These are phyloP conservation scores for Didymella lethalis DNA, from an alignment of 2,329 filamentous ascomycete genomes.

Conservation along the genomic window DNA sequence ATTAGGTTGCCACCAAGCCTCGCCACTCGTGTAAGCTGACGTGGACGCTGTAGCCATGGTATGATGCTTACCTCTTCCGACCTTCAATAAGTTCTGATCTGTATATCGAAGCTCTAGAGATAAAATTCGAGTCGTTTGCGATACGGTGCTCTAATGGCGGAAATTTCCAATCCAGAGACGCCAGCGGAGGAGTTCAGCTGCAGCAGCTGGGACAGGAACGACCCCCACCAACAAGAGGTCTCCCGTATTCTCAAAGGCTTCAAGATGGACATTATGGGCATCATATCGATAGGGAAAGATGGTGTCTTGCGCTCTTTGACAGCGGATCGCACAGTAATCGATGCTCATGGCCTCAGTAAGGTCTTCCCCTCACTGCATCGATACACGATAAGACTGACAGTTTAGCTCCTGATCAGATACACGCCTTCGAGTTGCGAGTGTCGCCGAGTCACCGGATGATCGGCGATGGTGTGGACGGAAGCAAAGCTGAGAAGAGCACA, in stretches of 20 bases:
- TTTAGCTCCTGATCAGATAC: not conserved
- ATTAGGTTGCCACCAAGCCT: not conserved
- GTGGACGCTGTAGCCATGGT: not conserved
- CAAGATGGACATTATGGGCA: not conserved
- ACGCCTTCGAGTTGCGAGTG: not conserved
- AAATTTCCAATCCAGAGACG: too few relatives aligned
- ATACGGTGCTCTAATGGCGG: not conserved
- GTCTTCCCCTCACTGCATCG: not conserved
- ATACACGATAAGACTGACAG: not conserved
- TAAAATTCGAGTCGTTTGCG: not conserved
- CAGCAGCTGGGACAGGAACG: not conserved
- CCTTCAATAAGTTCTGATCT: not conserved
- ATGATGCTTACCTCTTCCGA: too few relatives aligned
- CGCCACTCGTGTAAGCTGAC: not conserved
- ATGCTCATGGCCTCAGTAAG: not conserved
- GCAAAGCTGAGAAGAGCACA: not conserved
- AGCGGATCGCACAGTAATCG: slow-evolving; percentile 1
- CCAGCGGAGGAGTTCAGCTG: not conserved
- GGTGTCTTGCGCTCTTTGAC: slow-evolving; percentile 5
- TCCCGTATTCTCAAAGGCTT: not conserved
- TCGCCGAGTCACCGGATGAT: not conserved
- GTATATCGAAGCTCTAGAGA: not conserved
- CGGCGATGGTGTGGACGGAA: not conserved
- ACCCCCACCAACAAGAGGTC: not conserved
- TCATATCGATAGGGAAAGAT: not conserved